Evolutionary conservation across 805 yeast species (phyloP), one percentile per base, ranked within the genome.

Genomic region (Nakazawaea wickerhamii): DNA sequence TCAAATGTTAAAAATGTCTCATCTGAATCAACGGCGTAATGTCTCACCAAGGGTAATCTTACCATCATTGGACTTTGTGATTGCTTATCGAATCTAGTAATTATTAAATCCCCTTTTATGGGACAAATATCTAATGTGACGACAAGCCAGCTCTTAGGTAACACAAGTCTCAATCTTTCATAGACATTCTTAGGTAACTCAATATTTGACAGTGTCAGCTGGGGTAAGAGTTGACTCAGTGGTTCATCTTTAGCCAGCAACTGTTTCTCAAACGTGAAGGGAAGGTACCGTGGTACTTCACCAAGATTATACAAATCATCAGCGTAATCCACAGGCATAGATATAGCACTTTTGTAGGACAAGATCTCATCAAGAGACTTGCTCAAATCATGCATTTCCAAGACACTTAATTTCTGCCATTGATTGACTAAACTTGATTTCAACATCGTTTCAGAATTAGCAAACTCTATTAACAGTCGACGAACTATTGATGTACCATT

Each of bases 41-140:
- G 73, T 38, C 86, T 63, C 18, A 68, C 68, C 34, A 84, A 53
- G 0, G 95, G 90, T 20, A 89, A 55, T 39, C 81, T 68, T 13
- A 84, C 40, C 38, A 73, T 61, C 13, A 73, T 64, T 4, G 81
- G 82, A 1, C 50, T 50, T 0, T 46, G 52, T 38, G 41, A 52
- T 41, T 46, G 51, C 2, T 61, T 50, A 21, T 61, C 67, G 30
- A 65, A 57, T 47, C 74, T 70, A 4, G 83, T 60, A 3, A 88
- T 44, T 0, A 81, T 48, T 21, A 89, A 60, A 53, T 77, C 81
- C 0, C 81, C 84, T 7, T 81, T 71, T 7, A 66, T 51, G 0
- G 74, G 61, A 48, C 87, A 79, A 7, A 77, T 54, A 51, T 82
- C 90, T 19, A 89, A 58, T 1, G 82, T 67, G 1, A 86, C 60